Evolutionary conservation across 805 yeast genomes (phyloP), one percentile per base, ranked within the genome.

Genomic region (Wickerhamomyces alni): DNA sequence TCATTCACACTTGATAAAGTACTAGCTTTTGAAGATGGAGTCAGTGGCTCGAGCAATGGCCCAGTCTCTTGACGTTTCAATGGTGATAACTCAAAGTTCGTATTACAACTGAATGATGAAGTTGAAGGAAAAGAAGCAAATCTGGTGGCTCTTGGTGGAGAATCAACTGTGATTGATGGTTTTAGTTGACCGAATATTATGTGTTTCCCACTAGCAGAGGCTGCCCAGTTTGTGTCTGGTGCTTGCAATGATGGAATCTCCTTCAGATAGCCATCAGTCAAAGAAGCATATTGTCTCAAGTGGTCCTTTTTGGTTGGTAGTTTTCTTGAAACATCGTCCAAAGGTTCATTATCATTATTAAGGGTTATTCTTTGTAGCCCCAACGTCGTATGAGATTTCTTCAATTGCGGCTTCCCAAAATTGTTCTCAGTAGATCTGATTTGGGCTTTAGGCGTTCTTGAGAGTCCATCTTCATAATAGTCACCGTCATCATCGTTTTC

Each of bases 71-170:
- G 67, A 6, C 72, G 63, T 45, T 75, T 67, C 33, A 77, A 53
- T 8, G 87, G 87, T 18, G 81, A 75, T 17, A 80, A 57, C 51
- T 80, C 86, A 45, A 80, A 70, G 51, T 74, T 80, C 19, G 82
- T 75, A 47, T 69, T 74, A 50, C 83, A 77, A 55, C 82, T 78
- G 58, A 80, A 80, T 11, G 83, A 76, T 18, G 83, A 78, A 3
- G 84, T 75, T 52, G 75, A 76, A 9, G 77, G 71, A 34, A 71
- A 16, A 7, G 39, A 39, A 13, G 55, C 51, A 37, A 48, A 43
- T 28, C 44, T 40, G 2, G 50, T 30, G 4, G 44, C 30, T 17
- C 47, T 47, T n/a, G 39, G 38, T 30, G 47, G 51, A 5, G 48
- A 42, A 25, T 39, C 45, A 21, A 25, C 33, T 4, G 22, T 30